phyloP scores from a whole-genome alignment of 257 asterid species.

The Jasminum sambac region DNA sequence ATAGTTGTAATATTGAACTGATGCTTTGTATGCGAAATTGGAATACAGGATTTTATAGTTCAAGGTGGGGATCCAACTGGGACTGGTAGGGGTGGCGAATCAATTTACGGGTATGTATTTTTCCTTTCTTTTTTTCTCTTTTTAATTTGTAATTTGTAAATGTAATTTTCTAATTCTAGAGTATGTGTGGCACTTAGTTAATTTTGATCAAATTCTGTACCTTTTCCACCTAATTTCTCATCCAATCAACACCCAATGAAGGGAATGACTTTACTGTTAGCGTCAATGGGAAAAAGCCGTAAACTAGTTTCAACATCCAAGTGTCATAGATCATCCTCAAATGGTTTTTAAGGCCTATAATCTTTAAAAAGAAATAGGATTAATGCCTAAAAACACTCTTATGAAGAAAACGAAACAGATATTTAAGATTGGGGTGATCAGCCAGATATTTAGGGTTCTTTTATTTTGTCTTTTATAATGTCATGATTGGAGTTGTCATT shows the following conservation, averaged over 20 bases:
- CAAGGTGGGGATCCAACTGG: constrained; percentile 99
- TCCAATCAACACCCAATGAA: too few relatives aligned
- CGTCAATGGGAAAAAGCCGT: too few relatives aligned
- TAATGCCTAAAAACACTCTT: not conserved
- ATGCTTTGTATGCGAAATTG: not conserved
- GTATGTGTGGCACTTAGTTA: constrained; percentile 14
- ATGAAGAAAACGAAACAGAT: too few relatives aligned
- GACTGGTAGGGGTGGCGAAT: constrained; percentile 96
- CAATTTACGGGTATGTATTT: constrained; percentile 70
- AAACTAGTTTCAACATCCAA: not conserved
- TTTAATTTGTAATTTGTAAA: not conserved
- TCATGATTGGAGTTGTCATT: not conserved
- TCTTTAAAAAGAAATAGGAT: not conserved
- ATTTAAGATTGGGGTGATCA: not conserved
- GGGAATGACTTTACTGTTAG: too few relatives aligned
- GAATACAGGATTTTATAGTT: constrained; percentile 71
- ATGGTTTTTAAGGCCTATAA: not conserved
- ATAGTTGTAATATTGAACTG: constrained; percentile 11
- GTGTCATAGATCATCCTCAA: not conserved
- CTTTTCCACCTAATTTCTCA: too few relatives aligned
- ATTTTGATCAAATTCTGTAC: not conserved
- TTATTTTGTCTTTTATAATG: not conserved
- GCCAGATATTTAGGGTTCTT: not conserved
- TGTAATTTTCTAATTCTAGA: not conserved
- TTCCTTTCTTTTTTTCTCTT: not conserved